A percentile compares a stretch with the other conserved stretches of the same genome.
Conservation (phyloP, 352 stramenopile genomes). For the Globisporangium recalcitrans region DNA sequence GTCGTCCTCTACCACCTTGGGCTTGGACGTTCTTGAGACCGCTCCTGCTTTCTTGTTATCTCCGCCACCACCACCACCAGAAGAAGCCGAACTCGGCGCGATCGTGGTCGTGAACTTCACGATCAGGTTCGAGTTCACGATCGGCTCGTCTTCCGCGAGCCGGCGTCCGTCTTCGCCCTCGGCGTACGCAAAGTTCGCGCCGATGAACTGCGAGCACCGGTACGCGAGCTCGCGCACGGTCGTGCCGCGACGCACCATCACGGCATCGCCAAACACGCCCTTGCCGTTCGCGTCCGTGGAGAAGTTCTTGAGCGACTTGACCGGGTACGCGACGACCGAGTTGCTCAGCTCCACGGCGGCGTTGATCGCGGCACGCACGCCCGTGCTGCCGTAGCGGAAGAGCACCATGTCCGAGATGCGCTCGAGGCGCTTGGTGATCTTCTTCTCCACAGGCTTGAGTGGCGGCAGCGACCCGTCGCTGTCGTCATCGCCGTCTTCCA, state of each 20-base stretch:
- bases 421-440: constrained; percentile 75
- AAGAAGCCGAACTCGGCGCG: constrained; percentile 22
- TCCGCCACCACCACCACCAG: constrained; percentile 6
- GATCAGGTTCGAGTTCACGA: constrained; percentile 56
- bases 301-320: constrained; percentile 86
- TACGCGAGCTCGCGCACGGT: constrained; percentile 77
- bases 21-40: constrained; percentile 21
- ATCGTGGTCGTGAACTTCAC: constrained; percentile 75
- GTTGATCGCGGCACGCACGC: constrained; percentile 84
- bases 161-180: constrained; percentile 76
- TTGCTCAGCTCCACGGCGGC: constrained; percentile 78
- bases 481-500: constrained; percentile 51
- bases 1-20: constrained; percentile 22
- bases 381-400: constrained; percentile 84
- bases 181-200: constrained; percentile 72
- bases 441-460: constrained; percentile 71
- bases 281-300: constrained; percentile 57
- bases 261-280: constrained; percentile 71
- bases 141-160: constrained; percentile 66
- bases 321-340: constrained; percentile 79
- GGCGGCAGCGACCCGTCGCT: constrained; percentile 18
- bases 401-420: constrained; percentile 89
- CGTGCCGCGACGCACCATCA: constrained; percentile 68
- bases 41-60: constrained; percentile 36
- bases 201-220: constrained; percentile 61